Evolutionary conservation across 257 asterid genomes (phyloP).

Genomic region (Solanum bukasovii): DNA sequence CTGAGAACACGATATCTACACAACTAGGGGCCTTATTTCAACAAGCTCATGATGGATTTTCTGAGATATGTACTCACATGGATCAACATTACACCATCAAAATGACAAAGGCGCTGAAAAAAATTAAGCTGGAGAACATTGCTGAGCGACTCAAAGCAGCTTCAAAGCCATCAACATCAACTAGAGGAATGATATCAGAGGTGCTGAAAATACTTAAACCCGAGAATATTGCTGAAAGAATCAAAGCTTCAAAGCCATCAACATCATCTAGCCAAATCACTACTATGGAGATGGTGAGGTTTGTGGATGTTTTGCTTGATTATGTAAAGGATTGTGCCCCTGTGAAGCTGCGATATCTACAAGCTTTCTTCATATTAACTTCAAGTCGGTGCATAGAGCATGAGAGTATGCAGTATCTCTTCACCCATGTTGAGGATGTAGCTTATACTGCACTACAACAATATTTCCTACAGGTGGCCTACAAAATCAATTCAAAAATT

Average conservation of each 20-base stretch:
- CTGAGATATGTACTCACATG: too few species aligned
- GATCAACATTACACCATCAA: too few species aligned
- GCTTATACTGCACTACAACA: neutral
- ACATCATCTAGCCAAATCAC: neutral
- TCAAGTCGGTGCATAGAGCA: neutral
- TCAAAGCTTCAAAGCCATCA: neutral
- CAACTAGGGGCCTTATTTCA: neutral
- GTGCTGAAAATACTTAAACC: neutral
- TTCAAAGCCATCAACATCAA: neutral
- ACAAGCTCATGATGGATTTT: neutral
- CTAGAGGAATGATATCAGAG: neutral
- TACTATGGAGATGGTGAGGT: neutral
- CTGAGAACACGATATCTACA: neutral
- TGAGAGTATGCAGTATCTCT: neutral
- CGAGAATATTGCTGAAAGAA: neutral
- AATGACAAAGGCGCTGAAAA: neutral
- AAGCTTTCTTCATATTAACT: neutral
- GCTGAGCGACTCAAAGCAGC: neutral
- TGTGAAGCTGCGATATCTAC: neutral
- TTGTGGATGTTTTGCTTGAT: neutral
- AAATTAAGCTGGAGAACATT: neutral
- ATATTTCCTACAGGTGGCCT: neutral
- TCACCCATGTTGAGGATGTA: neutral
- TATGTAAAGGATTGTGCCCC: neutral
- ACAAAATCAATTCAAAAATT: too few species aligned